Percentiles rank a stretch among this genome's conserved stretches.
phyloP scores from a whole-genome alignment of 768 basidiomycete genomes.

The Macrocybe gigantea region DNA sequence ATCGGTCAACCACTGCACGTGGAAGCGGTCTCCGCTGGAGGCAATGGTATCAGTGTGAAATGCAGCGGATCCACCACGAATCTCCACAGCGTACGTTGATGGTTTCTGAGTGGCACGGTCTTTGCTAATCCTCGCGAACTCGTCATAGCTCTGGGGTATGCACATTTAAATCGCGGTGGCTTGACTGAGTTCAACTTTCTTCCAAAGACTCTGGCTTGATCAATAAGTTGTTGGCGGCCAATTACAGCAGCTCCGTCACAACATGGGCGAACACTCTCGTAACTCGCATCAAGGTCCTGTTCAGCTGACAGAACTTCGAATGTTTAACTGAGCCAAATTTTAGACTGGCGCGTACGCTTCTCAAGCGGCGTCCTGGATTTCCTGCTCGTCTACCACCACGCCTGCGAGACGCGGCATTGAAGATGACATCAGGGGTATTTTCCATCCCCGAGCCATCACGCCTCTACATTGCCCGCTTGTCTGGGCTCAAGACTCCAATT shows the following conservation, averaged over 20 bases:
- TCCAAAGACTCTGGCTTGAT: conserved; percentile 34
- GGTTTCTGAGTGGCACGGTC: background rate
- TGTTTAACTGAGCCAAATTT: background rate
- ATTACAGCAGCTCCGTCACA: conserved; percentile 28
- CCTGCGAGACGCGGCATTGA: conserved; percentile 21
- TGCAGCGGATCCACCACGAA: conserved; percentile 36
- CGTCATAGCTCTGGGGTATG: conserved; percentile 29
- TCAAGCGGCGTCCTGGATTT: conserved; percentile 28
- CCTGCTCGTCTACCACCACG: conserved; percentile 31
- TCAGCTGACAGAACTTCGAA: too few species aligned
- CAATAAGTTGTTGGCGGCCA: conserved; percentile 24
- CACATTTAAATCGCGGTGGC: background rate
- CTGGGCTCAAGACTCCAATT: conserved; percentile 41
- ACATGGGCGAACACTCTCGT: conserved; percentile 34
- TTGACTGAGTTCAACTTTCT: background rate
- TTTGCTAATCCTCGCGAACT: background rate
- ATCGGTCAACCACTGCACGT: conserved; percentile 46
- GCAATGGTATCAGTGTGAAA: conserved; percentile 34
- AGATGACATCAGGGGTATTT: conserved; percentile 25
- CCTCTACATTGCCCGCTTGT: conserved; percentile 41
- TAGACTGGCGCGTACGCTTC: conserved; percentile 28
- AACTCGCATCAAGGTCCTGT: conserved; percentile 32
- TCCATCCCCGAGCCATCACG: conserved; percentile 23
- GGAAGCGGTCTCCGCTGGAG: conserved; percentile 37
- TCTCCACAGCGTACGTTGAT: conserved; percentile 31